Evolutionary conservation across 2,329 filamentous ascomycete species (phyloP), one percentile per base, ranked within the genome.

Genomic region (Pestalotiopsis sp.): DNA sequence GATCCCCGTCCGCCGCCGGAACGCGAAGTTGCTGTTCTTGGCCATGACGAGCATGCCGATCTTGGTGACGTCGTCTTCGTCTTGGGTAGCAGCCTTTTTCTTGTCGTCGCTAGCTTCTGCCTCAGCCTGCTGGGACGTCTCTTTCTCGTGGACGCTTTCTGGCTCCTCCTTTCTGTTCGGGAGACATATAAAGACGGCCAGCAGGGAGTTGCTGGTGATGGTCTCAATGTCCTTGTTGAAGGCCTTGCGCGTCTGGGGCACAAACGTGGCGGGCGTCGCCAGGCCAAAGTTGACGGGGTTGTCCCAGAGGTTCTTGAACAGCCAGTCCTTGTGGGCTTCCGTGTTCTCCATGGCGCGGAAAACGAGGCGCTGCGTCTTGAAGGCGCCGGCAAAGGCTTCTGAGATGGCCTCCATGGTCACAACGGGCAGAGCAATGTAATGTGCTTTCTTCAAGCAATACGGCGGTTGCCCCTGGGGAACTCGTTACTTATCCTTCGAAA

Each of bases 331-430:
- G 52, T 76, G 73, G 1, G 56, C 66, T 3, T 73, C 72, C 63
- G 70, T 71, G 17, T 76, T 70, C 67, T 76, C 73, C 20, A 74
- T 69, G 6, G 73, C 70, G 17, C 75, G 73, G 66, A 71, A 77
- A 31, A 73, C 20, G 14, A 78, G 74, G 17, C 76, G 71, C 13
- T 72, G 68, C 9, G 74, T 75, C 23, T 65, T 71, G 68, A 73
- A 77, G 11, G 74, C 73, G 13, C 52, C 60, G 5, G 58, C 64
- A n/a, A 71, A 58, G 17, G 72, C 71, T 1, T 57, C 20, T 11
- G n/a, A 60, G 66, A 73, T 73, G 1, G 61, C 59, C 45, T 70
- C 63, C 69, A 72, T 72, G 1, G 66, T 14, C 20, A 49, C 11
- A 9, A 9, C n/a, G 5, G 12, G 7, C 13, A 14, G 17, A 64